phyloP scores from a whole-genome alignment of 306 rosid genomes.

The Vigna angularis region DNA sequence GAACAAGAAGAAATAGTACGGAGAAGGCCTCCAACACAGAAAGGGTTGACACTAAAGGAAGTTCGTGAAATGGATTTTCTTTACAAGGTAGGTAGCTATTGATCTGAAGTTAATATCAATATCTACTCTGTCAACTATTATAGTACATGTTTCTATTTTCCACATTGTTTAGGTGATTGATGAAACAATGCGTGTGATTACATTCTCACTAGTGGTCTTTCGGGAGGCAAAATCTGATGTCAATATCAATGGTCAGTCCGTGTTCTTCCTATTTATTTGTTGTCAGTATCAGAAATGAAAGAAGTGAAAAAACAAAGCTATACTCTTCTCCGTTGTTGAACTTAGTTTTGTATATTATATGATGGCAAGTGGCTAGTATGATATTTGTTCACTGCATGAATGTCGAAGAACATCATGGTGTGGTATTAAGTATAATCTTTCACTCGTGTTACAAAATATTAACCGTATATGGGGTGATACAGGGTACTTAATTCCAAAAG shows the following conservation, averaged over 20 bases:
- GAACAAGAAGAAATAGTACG: constrained; percentile 78
- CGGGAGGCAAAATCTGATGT: constrained; percentile 85
- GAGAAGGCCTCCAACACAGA: constrained; percentile 72
- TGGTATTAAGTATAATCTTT: constrained; percentile 17
- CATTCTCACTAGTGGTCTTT: constrained; percentile 82
- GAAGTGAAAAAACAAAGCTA: neutral
- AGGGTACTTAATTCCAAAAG: constrained; percentile 86
- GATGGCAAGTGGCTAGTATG: constrained; percentile 4
- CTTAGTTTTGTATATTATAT: constrained; percentile 2
- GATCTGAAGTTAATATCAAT: neutral
- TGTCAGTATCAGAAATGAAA: constrained; percentile 24
- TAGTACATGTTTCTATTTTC: neutral
- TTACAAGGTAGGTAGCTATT: constrained; percentile 56
- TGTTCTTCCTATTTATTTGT: neutral
- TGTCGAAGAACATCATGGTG: neutral
- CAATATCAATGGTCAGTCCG: constrained; percentile 62
- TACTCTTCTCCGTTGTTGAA: neutral
- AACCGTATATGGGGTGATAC: constrained; percentile 26
- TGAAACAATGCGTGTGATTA: constrained; percentile 79
- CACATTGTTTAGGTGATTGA: constrained; percentile 69
- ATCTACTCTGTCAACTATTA: neutral
- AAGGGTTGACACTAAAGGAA: constrained; percentile 70
- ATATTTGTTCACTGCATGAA: neutral
- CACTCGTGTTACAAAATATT: neutral
- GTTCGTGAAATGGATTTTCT: constrained; percentile 80